Evolutionary conservation across 257 asterid species (phyloP), one percentile per base, ranked within the genome.

Genomic region (Osmanthus fragrans): DNA sequence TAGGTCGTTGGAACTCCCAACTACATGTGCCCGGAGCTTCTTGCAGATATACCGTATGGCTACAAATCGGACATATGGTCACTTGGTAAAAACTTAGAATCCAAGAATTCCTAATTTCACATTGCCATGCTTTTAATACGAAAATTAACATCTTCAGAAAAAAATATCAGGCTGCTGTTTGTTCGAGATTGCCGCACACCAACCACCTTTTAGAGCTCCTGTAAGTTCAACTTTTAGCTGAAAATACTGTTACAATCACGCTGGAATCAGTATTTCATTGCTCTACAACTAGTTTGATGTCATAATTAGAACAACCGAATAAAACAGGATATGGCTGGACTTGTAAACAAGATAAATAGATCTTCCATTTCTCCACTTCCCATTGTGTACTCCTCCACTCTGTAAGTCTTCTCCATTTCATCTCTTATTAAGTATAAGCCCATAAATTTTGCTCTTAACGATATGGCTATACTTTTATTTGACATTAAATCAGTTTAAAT

Each of bases 41-140:
- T 96, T 82, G 84, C 91, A 15, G 90, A 89, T 73, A 84, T 86
- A 77, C 98, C 99, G 8, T 96, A 93, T 73, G 96, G 99, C 81
- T 96, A 96, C 84, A 96, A 93, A 88, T 93, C 98, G 19, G 98
- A 93, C 85, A 88, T 93, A 77, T 96, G 99, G 98, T 92, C 97
- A 7, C 91, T 96, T 7, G 99, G 98, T 95, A 88, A 84, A 69
- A 64, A 25, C 16, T 70, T 27, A 56, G 21, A 42, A 77, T 19
- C 8, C 18, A 39, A 79, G n/a, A 25, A 69, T 25, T 18, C 32
- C 5, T 40, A 71, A n/a, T 65, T 79, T 70, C 56, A 32, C 29
- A 39, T 32, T 11, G 23, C 51, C 8, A 2, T 78, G 56, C 75
- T 66, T 45, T 66, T 66, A 29, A 71, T 68, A 29, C 27, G 19